These are phyloP conservation scores for Gastrodia elata DNA, from an alignment of 106 monocot species.

Conservation along the genomic window DNA sequence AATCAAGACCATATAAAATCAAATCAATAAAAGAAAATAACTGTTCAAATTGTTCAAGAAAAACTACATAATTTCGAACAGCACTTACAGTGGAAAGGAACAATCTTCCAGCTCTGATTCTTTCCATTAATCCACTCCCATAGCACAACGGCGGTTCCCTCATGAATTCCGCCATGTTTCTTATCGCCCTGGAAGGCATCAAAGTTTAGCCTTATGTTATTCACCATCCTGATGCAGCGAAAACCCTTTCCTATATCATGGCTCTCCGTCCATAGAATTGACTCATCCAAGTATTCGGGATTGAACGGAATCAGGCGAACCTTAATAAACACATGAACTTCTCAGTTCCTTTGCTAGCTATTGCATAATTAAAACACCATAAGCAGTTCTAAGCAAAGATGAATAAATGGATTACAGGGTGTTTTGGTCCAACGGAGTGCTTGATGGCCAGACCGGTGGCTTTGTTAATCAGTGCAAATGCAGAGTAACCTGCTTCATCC, in stretches of 20 bases:
- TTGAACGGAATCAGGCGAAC: slow-evolving; percentile 38
- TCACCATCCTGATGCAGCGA: slow-evolving; percentile 49
- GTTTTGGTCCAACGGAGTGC: slow-evolving; percentile 52
- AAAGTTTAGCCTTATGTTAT: slow-evolving; percentile 42
- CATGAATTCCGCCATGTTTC: slow-evolving; percentile 42
- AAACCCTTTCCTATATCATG: slow-evolving; percentile 33
- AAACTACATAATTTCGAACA: too few relatives aligned
- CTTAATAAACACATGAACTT: slow-evolving; percentile 4
- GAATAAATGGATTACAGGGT: slow-evolving; percentile 33
- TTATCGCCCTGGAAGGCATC: slow-evolving; percentile 57
- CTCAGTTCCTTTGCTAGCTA: not conserved
- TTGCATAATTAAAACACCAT: too few relatives aligned
- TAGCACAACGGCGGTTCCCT: slow-evolving; percentile 39
- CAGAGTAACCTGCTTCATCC: slow-evolving; percentile 62
- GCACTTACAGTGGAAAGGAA: not conserved
- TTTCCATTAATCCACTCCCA: slow-evolving; percentile 42
- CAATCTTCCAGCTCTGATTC: slow-evolving; percentile 48
- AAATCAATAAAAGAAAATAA: not conserved
- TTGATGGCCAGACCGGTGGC: slow-evolving; percentile 63
- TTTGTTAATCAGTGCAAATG: slow-evolving; percentile 65
- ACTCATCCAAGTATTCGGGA: slow-evolving; percentile 38
- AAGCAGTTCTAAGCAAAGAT: not conserved
- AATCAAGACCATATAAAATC: not conserved
- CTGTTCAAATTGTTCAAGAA: not conserved
- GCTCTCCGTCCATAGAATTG: slow-evolving; percentile 47